Conservation (phyloP, 805 yeast genomes). For the Kodamaea kaohsiungensis region DNA sequence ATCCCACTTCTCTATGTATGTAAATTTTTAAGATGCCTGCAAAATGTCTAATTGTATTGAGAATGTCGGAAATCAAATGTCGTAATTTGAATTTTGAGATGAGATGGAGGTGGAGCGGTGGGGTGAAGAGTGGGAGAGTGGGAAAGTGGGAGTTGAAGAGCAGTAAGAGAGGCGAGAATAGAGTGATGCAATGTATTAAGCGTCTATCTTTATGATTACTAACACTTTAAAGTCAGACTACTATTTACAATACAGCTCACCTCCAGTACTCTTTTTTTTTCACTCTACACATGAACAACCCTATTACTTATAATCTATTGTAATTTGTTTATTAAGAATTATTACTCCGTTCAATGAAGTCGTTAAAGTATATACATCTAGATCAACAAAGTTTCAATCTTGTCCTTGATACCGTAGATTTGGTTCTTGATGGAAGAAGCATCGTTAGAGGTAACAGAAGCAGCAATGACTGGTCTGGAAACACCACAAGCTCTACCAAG, state of each 20-base stretch:
- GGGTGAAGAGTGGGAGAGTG: not conserved
- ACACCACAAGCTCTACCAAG: slow-evolving; percentile 99
- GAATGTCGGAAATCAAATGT: slow-evolving; percentile 2
- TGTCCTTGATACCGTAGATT: slow-evolving; percentile 96
- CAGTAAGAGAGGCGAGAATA: too few species aligned
- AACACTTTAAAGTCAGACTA: too few species aligned
- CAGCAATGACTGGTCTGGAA: slow-evolving; percentile 98
- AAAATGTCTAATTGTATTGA: not conserved
- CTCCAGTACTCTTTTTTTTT: too few species aligned
- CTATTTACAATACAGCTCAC: too few species aligned
- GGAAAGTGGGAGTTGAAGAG: not conserved
- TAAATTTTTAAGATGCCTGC: slow-evolving; percentile 6
- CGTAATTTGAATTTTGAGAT: slow-evolving; percentile 3
- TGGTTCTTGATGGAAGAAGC: slow-evolving; percentile 97
- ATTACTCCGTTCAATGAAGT: not conserved
- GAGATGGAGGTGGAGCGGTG: not conserved
- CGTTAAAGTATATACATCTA: slow-evolving; percentile 32
- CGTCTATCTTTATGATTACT: too few species aligned
- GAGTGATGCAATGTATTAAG: too few species aligned
- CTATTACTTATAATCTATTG: too few species aligned
- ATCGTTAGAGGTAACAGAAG: slow-evolving; percentile 96
- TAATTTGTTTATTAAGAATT: not conserved
- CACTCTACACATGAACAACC: too few species aligned
- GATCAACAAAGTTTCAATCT: slow-evolving; percentile 96
- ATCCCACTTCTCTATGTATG: not conserved